Conservation (phyloP, 768 basidiomycete species). For the Naematelia aurantialba region DNA sequence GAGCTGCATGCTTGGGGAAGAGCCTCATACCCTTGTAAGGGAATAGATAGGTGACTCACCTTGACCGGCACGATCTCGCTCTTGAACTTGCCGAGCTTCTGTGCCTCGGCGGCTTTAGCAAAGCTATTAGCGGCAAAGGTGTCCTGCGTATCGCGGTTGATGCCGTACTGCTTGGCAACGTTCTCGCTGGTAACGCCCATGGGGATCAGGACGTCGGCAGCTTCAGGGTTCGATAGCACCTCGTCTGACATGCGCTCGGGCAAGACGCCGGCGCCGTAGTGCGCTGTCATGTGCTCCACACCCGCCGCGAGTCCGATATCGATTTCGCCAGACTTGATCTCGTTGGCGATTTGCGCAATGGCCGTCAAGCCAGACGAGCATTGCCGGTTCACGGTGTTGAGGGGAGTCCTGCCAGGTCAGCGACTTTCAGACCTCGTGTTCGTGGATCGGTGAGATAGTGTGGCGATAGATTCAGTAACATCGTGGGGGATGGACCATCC, state of each 20-base stretch:
- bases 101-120: constrained; percentile 66
- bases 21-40: too few species aligned
- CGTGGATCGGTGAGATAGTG: not conserved
- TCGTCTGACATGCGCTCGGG: constrained; percentile 52
- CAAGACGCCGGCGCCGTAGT: constrained; percentile 52
- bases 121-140: constrained; percentile 85
- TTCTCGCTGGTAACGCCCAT: constrained; percentile 66
- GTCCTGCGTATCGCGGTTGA: constrained; percentile 80
- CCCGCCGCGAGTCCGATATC: constrained; percentile 76
- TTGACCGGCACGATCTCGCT: constrained; percentile 87
- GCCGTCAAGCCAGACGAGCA: constrained; percentile 94
- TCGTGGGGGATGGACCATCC: not conserved
- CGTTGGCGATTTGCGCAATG: constrained; percentile 80
- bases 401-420: constrained; percentile 58
- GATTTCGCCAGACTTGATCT: constrained; percentile 76
- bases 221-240: constrained; percentile 61
- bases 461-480: not conserved
- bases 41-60: constrained; percentile 39
- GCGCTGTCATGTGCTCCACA: constrained; percentile 53
- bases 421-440: too few species aligned
- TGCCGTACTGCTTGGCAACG: constrained; percentile 54
- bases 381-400: constrained; percentile 85
- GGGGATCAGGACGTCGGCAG: constrained; percentile 59
- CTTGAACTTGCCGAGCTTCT: constrained; percentile 67
- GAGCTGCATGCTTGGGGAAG: too few species aligned